Percentiles rank a stretch among this genome's conserved stretches.
Conservation (phyloP, 768 basidiomycete genomes). For the Podaxis mareebaensis region DNA sequence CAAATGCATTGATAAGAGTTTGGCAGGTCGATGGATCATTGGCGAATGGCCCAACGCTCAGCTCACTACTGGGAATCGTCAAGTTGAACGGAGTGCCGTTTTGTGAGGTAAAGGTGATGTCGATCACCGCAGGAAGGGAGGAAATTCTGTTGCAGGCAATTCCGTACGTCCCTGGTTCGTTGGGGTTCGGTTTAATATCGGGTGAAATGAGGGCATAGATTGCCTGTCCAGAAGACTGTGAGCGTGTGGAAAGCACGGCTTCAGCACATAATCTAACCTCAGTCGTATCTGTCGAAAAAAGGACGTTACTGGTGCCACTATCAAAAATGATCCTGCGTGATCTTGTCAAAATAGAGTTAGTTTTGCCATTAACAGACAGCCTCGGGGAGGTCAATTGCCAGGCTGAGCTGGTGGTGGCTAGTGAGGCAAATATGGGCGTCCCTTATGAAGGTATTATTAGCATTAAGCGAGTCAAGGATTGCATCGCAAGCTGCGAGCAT, state of each 20-base stretch:
- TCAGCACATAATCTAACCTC: constrained; percentile 32
- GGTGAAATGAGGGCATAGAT: constrained; percentile 62
- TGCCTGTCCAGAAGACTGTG: constrained; percentile 34
- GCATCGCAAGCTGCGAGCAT: neutral
- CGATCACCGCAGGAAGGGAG: constrained; percentile 50
- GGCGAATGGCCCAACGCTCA: constrained; percentile 58
- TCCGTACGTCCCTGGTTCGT: constrained; percentile 57
- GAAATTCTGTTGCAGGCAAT: constrained; percentile 49
- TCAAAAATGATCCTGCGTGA: constrained; percentile 53
- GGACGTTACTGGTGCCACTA: constrained; percentile 56
- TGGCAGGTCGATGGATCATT: constrained; percentile 50
- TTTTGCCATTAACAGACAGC: constrained; percentile 54
- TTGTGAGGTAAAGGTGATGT: constrained; percentile 55
- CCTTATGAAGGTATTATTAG: constrained; percentile 28
- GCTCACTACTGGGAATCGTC: constrained; percentile 56
- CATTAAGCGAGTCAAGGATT: neutral
- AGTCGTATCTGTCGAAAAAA: constrained; percentile 49
- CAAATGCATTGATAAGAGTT: constrained; percentile 60
- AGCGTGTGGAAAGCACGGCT: constrained; percentile 11
- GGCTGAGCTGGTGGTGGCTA: constrained; percentile 35
- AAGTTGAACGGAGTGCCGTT: constrained; percentile 50
- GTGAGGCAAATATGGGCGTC: constrained; percentile 41
- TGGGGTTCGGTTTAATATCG: constrained; percentile 49
- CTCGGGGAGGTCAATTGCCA: constrained; percentile 49
- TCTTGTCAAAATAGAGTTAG: constrained; percentile 40